Evolutionary conservation across 495 filamentous ascomycete genomes (phyloP).

Genomic region (Parmelia sp.): DNA sequence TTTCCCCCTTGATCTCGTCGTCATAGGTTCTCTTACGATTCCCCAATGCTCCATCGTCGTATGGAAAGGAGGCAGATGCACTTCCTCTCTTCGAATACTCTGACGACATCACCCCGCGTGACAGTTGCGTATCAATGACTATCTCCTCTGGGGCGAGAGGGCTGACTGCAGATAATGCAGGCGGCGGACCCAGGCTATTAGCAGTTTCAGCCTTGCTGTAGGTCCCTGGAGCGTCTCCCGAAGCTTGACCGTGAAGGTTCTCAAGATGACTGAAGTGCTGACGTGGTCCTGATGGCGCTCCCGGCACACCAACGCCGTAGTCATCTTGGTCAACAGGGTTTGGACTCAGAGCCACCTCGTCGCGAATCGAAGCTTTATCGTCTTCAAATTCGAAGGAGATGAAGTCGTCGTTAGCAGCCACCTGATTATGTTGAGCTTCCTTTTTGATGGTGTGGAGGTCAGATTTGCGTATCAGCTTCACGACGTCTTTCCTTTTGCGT

Average conservation of each 20-base stretch:
- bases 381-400: slow-evolving; percentile 69
- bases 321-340: slow-evolving; percentile 10
- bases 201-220: slow-evolving; percentile 9
- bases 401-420: slow-evolving; percentile 66
- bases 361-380: slow-evolving; percentile 32
- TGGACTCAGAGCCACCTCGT: slow-evolving; percentile 6
- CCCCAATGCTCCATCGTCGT: slow-evolving; percentile 35
- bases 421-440: slow-evolving; percentile 43
- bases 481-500: slow-evolving; percentile 70
- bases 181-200: slow-evolving; percentile 23
- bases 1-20: slow-evolving; percentile 57
- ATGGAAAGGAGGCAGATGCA: background rate
- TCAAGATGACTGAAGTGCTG: slow-evolving; percentile 23
- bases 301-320: slow-evolving; percentile 21
- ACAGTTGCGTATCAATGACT: background rate
- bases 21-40: slow-evolving; percentile 65
- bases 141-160: background rate
- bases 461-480: slow-evolving; percentile 81
- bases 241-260: slow-evolving; percentile 17
- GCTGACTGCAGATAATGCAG: background rate
- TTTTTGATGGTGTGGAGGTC: slow-evolving; percentile 45
- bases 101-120: background rate
- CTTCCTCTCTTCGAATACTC: background rate
- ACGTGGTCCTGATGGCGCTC: slow-evolving; percentile 31
- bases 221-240: slow-evolving; percentile 9